Evolutionary conservation across 2,329 filamentous ascomycete species (phyloP), one percentile per base, ranked within the genome.

Genomic region (Graphilbum ipis-grandicollis): DNA sequence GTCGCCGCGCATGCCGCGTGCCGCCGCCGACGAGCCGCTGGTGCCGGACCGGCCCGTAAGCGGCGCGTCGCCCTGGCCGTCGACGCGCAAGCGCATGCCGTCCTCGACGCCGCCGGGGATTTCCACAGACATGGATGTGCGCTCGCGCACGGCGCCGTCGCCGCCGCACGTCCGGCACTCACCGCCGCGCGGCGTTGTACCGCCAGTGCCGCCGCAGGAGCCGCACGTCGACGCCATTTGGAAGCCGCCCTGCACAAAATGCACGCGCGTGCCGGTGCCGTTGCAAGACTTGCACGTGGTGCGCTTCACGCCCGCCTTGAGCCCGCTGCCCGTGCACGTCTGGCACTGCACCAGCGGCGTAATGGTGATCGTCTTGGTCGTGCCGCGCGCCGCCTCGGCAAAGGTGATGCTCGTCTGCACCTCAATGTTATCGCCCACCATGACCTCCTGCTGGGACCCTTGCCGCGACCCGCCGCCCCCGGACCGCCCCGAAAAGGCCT

Each of bases 31-130:
- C n/a, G n/a, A 62, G 41, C 73, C 69, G 21, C 75, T 64, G 32
- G 75, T 71, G n/a, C 71, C 67, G 14, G 72, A 64, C 19, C 74
- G 68, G 32, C 84, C 83, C 19, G 82, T 88, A 9, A 75, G 65
- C 18, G 90, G 79, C 14, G 83, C 78, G 51, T 98, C 88, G 45
- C 90, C 90, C 51, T 92, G 85, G 19, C 81, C 81, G 40, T 76
- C 73, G 21, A 98, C 71, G 36, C 83, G 71, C 49, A 98, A 61
- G 39, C 84, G 74, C 88, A 96, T 96, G 38, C 88, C 86, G 54
- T 98, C 88, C 54, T 96, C 90, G 23, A 98, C 85, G 44, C 90
- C 90, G 18, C 81, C 85, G 1, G 90, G 90, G 33, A 98, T 94
- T 48, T 96, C 86, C 31, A 98, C 71, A 21, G 71, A 79, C 35